Evolutionary conservation across 495 filamentous ascomycete genomes (phyloP), one percentile per base, ranked within the genome.

Genomic region (Schizothecium vesticola): DNA sequence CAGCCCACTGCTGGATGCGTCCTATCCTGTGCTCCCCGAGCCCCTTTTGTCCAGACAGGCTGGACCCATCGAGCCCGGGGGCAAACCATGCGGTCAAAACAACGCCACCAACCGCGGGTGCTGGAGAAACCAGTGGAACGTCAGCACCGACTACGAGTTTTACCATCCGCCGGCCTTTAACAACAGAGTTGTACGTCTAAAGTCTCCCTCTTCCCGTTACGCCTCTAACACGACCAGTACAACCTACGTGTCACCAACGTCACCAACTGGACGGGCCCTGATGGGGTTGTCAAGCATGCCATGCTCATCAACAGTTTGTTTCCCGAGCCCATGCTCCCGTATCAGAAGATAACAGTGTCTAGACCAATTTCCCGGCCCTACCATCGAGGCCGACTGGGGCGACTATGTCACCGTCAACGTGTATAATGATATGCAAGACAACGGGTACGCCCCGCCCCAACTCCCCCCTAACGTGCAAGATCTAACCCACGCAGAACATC

Each of bases 341-440:
- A 31, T 3, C 19, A 56, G 9, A 51, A n/a, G 21, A 19, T 68
- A n/a, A 63, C 62, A 62, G 24, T 19, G 0, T 10, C 10, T 26
- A 75, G 74, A 63, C 12, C 69, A 71, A 25, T 75, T 69, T 24
- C 75, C 73, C 10, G 75, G 75, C 2, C 75, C 75, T 1, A 70
- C 67, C 6, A 71, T 77, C 56, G 61, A 67, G 36, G 75, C 75
- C 2, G 80, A 90, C 65, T 88, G 86, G 84, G 87, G 87, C 7
- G 87, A 90, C 69, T 85, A 78, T 63, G 75, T 90, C 58, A 65
- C 84, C 28, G 79, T 90, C 57, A 82, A 76, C 57, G 84, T 90
- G 6, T 81, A 75, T n/a, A 91, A 90, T 67, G 74, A 79, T 43
- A 71, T 87, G 29, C 67, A 74, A 0, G 69, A 76, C 68, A 82